Evolutionary conservation across 495 filamentous ascomycete species (phyloP).

Genomic region (Podospora conica): DNA sequence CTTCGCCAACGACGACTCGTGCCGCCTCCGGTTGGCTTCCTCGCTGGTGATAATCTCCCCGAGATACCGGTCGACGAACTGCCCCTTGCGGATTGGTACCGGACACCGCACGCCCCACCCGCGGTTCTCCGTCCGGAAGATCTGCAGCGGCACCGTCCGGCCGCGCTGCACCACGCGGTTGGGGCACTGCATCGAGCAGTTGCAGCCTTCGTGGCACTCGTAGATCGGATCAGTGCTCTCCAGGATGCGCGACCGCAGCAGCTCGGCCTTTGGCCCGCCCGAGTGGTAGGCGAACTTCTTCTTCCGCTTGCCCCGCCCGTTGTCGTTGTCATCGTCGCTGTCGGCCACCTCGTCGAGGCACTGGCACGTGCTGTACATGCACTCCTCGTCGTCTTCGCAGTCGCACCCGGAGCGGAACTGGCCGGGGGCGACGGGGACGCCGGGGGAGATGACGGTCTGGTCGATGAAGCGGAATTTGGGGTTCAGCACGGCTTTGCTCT

Average conservation of each 20-base stretch:
- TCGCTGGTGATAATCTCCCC: slow-evolving; percentile 77
- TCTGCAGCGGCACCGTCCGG: slow-evolving; percentile 64
- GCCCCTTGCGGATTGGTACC: slow-evolving; percentile 62
- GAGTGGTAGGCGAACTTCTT: slow-evolving; percentile 43
- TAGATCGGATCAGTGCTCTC: slow-evolving; percentile 59
- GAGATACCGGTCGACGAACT: slow-evolving; percentile 84
- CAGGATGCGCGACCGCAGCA: slow-evolving; percentile 42
- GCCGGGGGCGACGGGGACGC: slow-evolving; percentile 39
- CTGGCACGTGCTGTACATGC: slow-evolving; percentile 43
- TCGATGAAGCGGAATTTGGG: slow-evolving; percentile 51
- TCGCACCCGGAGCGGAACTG: slow-evolving; percentile 52
- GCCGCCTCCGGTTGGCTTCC: slow-evolving; percentile 62
- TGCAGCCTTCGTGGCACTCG: slow-evolving; percentile 74
- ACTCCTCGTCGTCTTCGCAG: slow-evolving; percentile 41
- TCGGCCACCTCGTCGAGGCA: slow-evolving; percentile 50
- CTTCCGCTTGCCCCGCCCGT: slow-evolving; percentile 1
- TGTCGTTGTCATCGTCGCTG: slow-evolving; percentile 21
- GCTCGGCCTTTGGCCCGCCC: slow-evolving; percentile 35
- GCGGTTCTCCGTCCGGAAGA: slow-evolving; percentile 70
- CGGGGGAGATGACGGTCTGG: slow-evolving; percentile 35
- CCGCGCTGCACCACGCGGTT: slow-evolving; percentile 79
- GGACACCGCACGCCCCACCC: slow-evolving; percentile 79
- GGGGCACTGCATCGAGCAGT: slow-evolving; percentile 60
- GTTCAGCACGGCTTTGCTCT: slow-evolving; percentile 26
- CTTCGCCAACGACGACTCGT: slow-evolving; percentile 35